Evolutionary conservation across 768 basidiomycete genomes (phyloP), one percentile per base, ranked within the genome.

Genomic region (Boletus pseudo-olivaceus): DNA sequence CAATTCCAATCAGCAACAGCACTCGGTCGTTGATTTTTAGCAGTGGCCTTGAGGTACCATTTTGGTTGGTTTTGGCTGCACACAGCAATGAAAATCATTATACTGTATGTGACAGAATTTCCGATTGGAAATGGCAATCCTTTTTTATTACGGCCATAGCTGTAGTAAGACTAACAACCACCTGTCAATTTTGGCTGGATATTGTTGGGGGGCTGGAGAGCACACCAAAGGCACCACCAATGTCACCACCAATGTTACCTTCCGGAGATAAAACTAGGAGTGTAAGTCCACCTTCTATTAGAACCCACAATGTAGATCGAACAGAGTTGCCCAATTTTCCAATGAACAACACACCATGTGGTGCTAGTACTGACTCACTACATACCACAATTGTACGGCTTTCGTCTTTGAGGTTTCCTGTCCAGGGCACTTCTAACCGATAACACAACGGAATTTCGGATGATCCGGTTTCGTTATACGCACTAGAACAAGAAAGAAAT

Each of bases 181-280:
- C n/a, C n/a, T n/a, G n/a, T n/a, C n/a, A n/a, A n/a, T n/a, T n/a
- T n/a, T n/a, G n/a, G n/a, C n/a, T n/a, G 23, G 23, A 93, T 63
- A 72, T 93, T 35, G 81, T 93, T 0, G 76, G 88, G 47, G 90
- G 90, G 2, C 69, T 92, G 41, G 82, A 89, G 59, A 81, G 84
- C 49, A 87, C 88, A 15, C 87, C 90, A 1, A 73, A 75, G 19
- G 80, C 87, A n/a, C 70, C 92, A 39, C 81, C 78, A 1, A 67
- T 90, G 75, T 71, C 87, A n/a, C 70, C 92, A 39, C 81, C 78
- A 1, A 67, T 90, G 75, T 71, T 95, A 11, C 94, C 83, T 72
- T 79, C 72, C 11, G 91, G 92, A 27, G 85, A 76, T 3, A 93
- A 93, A 64, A 85, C 79, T 0, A 91, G 91, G 38, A 93, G 93